Evolutionary conservation across 345 rosid genomes (phyloP), one percentile per base, ranked within the genome.

Genomic region (Camelina sativa): DNA sequence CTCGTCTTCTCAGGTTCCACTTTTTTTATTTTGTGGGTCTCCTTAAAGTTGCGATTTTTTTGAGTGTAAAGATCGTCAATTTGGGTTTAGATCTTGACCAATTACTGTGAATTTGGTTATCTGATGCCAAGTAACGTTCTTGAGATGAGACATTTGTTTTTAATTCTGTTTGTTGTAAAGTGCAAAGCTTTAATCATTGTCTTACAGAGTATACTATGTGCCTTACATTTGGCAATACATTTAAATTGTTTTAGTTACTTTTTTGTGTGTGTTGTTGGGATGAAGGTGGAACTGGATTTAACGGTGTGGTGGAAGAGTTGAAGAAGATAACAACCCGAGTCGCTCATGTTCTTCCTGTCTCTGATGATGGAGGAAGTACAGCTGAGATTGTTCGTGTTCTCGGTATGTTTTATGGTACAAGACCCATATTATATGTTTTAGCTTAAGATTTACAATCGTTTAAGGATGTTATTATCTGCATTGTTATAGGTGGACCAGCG

Each of bases 361-460:
- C 97, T 55, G 97, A 94, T 56, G 98, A 94, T 71, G 97, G 98
- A 2, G 98, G 98, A 65, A 91, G 97, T 51, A 94, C 98, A 0
- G 98, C 97, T n/a, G 97, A 94, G 89, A 91, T 94, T 70, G 96
- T 94, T 64, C 89, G 97, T 52, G 96, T 94, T 17, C 95, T 91
- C 7, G 98, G 98, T 93, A 76, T 64, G 11, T 69, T 47, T 55
- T 6, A 20, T 41, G 16, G 38, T 35, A 1, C 2, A 62, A 55
- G 35, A 63, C 59, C 5, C 2, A 35, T 8, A 25, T 63, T 35
- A 12, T 59, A 11, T 25, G 19, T 71, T 50, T 47, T 28, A 48
- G 48, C 12, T 22, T 70, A n/a, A 2, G 50, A 6, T 2, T n/a
- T 20, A 1, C 10, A 2, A 19, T 58, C 4, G 10, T 37, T 37